Base-by-base conservation (phyloP, 768 basidiomycete species). In the Coprinopsis sp. region DNA sequence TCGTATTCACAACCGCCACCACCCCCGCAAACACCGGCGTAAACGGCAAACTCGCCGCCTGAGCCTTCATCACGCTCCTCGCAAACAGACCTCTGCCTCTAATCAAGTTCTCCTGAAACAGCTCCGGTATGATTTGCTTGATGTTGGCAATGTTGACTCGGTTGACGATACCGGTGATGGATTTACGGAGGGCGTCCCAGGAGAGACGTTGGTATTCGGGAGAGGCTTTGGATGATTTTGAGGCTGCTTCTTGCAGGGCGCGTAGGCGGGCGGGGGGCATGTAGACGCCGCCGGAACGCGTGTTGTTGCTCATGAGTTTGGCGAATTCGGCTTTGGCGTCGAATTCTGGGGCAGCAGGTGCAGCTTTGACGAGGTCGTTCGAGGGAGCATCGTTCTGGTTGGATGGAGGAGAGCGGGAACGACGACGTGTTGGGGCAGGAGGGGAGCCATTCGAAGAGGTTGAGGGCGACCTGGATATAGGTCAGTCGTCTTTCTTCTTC, bases 91-190 rank as follows among this genome's bases (percentile, higher is more conserved):
- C 96, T 21, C 91, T 77, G 1, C 96, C 96, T 37, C 93, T 82
- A 51, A 98, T 81, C 24, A 99, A 78, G 66, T 99, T 96, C 66
- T 99, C 96, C 1, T 81, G 66, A 58, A 99, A 97, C 21, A 99
- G 67, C 63, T 95, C 91, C 0, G 91, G 91, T 0, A 92, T 79
- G 54, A 95, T 79, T 57, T 86, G 79, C 67, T 97, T 96, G 79
- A 99, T 99, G 64, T 98, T 98, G 55, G 84, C 76, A 16, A 92
- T 77, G 64, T 98, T 97, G 70, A 99, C 91, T 75, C 96, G 87
- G 75, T 99, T 99, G 75, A 98, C 95, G 56, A 98, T 87, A 91
- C 96, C 96, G 23, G 96, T 98, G 59, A 99, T 88, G 41, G 87
- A 90, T 68, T 99, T 99, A 61, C 94, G 84, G 50, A 99, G 70